These are phyloP conservation scores for Daldinia sp. DNA, from an alignment of 2,329 filamentous ascomycete genomes.

Conservation along the genomic window DNA sequence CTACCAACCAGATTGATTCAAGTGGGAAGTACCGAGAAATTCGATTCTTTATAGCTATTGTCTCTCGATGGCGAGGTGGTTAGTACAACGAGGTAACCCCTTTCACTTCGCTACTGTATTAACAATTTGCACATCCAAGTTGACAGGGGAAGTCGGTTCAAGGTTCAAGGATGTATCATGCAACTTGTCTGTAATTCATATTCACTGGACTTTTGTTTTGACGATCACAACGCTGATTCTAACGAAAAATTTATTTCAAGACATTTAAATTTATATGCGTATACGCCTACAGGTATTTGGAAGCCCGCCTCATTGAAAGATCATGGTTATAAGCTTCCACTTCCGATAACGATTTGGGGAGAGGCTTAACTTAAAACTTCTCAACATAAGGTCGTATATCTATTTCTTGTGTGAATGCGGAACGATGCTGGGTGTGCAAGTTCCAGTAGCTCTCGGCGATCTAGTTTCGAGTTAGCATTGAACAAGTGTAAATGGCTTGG, in stretches of 20 bases:
- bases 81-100: not conserved
- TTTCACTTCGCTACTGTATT: not conserved
- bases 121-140: not conserved
- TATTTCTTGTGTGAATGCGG: conserved; percentile 75
- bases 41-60: not conserved
- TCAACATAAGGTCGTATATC: conserved; percentile 76
- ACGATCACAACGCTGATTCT: not conserved
- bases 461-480: conserved; percentile 50
- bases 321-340: not conserved
- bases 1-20: conserved; percentile 22
- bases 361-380: conserved; percentile 62
- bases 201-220: not conserved
- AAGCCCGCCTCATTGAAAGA: not conserved
- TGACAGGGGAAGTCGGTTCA: not conserved
- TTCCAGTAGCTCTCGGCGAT: conserved; percentile 81
- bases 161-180: not conserved
- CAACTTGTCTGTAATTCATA: not conserved
- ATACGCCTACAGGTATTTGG: not conserved
- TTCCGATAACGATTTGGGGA: not conserved
- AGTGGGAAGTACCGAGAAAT: not conserved
- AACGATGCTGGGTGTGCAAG: conserved; percentile 74
- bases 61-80: not conserved
- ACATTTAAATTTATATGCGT: not conserved
- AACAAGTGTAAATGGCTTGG: not conserved
- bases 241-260: not conserved